A percentile compares a stretch with the other conserved stretches of the same genome.
These are phyloP conservation scores for Fusarium oxysporum DNA, from an alignment of 2,329 filamentous ascomycete genomes.

Conservation along the genomic window DNA sequence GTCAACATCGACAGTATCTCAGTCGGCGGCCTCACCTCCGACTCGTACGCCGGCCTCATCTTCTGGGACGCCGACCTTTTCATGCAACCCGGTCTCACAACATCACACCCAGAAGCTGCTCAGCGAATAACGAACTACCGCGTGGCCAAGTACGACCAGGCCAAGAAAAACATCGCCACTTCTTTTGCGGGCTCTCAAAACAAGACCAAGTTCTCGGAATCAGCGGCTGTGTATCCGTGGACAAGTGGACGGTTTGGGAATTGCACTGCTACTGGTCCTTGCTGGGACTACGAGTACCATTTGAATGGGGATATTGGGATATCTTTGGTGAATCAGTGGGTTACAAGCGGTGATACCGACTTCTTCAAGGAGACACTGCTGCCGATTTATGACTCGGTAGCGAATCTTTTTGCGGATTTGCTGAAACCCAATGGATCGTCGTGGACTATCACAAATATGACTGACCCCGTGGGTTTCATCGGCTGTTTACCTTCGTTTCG, in stretches of 20 bases:
- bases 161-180: not conserved
- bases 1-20: slow-evolving; percentile 13
- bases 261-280: slow-evolving; percentile 6
- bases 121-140: slow-evolving; percentile 10
- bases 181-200: not conserved
- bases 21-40: not conserved
- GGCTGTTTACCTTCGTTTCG: accelerated
- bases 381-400: not conserved
- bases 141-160: not conserved
- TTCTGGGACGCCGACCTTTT: slow-evolving; percentile 15
- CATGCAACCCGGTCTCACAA: slow-evolving; percentile 7
- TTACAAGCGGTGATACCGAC: not conserved
- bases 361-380: not conserved
- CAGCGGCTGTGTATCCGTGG: slow-evolving; percentile 7
- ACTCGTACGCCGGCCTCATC: slow-evolving; percentile 1
- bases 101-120: not conserved
- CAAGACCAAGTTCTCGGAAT: not conserved
- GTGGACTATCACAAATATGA: slow-evolving; percentile 9
- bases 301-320: not conserved
- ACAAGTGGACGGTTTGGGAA: not conserved
- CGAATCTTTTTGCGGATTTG: not conserved
- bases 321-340: slow-evolving; percentile 2
- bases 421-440: not conserved
- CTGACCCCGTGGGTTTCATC: not conserved
- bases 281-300: slow-evolving; percentile 13